A percentile compares a stretch with the other conserved stretches of the same genome.
Conservation (phyloP, 495 filamentous ascomycete genomes). For the Mytilinidion resinicola region DNA sequence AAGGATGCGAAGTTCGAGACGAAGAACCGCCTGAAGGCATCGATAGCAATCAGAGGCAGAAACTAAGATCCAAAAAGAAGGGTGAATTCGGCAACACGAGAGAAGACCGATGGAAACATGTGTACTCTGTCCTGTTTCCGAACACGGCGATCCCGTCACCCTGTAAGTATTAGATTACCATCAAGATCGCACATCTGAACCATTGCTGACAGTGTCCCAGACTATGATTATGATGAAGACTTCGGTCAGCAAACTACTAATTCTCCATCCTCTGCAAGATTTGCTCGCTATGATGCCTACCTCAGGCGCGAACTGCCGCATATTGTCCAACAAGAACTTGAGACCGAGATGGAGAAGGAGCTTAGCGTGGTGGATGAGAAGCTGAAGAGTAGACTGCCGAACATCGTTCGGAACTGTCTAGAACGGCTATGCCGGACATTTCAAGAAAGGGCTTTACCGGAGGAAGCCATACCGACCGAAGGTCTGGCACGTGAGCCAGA, state of each 20-base stretch:
- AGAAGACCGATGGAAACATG: slow-evolving; percentile 12
- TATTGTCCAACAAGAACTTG: neutral
- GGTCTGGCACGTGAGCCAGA: neutral
- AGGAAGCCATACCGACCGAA: neutral
- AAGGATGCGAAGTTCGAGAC: slow-evolving; percentile 1
- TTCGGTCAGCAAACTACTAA: neutral
- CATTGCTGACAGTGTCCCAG: neutral
- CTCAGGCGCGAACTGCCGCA: neutral
- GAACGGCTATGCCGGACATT: neutral
- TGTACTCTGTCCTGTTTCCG: slow-evolving; percentile 15
- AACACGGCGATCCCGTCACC: slow-evolving; percentile 10
- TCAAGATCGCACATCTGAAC: too few species aligned
- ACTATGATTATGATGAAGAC: neutral
- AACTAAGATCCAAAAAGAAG: slow-evolving; percentile 10
- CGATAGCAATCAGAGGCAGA: slow-evolving; percentile 7
- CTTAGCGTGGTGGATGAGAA: neutral
- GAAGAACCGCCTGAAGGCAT: slow-evolving; percentile 7
- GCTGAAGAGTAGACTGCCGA: neutral
- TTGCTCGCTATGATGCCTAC: neutral
- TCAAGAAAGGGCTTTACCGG: neutral
- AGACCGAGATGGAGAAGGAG: neutral
- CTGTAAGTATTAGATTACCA: slow-evolving; percentile 1
- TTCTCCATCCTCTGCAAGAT: too few species aligned
- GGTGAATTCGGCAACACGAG: neutral
- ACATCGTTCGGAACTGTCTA: neutral